Evolutionary conservation across 129 eudicot genomes (phyloP).

Genomic region (Helianthus tuberosus): DNA sequence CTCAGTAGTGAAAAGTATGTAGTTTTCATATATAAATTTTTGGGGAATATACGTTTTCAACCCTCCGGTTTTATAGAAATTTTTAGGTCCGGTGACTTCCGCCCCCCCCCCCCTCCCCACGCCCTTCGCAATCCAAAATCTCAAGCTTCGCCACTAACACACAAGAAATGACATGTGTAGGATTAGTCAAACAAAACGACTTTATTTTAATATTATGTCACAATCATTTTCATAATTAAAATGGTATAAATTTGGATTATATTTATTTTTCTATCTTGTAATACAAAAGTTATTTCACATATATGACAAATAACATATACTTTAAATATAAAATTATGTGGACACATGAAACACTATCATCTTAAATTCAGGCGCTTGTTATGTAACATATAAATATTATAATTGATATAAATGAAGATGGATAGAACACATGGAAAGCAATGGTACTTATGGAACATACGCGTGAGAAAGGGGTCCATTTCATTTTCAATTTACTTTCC

Average conservation of each 20-base stretch:
- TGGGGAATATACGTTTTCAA: too few species aligned
- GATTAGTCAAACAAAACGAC: slow-evolving; percentile 1
- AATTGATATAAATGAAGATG: not conserved
- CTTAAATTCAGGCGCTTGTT: too few species aligned
- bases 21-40: too few species aligned
- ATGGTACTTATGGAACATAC: slow-evolving; percentile 21
- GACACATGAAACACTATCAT: too few species aligned
- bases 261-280: not conserved
- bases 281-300: not conserved
- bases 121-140: too few species aligned
- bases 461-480: slow-evolving; percentile 31
- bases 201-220: not conserved
- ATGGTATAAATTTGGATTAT: not conserved
- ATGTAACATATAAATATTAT: not conserved
- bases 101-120: too few species aligned
- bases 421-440: not conserved
- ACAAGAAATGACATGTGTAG: not conserved
- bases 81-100: too few species aligned
- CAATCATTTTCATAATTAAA: not conserved
- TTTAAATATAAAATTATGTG: too few species aligned
- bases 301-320: not conserved
- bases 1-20: too few species aligned
- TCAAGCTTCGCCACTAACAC: too few species aligned
- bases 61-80: too few species aligned
- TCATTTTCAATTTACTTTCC: slow-evolving; percentile 23